Conservation (phyloP, 2,329 filamentous ascomycete species). For the Biscogniauxia sp. region DNA sequence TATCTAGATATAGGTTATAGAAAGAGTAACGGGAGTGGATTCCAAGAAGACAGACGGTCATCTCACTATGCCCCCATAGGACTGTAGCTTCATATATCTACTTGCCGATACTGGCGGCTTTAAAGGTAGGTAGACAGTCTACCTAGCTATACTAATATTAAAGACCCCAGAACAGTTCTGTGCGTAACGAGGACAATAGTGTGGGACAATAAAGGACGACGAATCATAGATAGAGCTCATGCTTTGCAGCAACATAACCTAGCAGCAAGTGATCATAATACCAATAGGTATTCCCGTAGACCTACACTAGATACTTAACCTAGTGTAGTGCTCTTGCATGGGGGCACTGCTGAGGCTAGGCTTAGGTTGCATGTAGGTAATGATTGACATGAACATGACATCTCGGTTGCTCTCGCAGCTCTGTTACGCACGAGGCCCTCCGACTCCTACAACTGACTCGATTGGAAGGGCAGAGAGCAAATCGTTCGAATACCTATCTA, state of each 20-base stretch:
- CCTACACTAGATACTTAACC: slow-evolving; percentile 2
- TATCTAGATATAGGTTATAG: background rate
- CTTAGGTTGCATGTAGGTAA: background rate
- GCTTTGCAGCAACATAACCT: slow-evolving; percentile 1
- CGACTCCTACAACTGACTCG: background rate
- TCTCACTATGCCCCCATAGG: slow-evolving; percentile 6
- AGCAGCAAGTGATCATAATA: slow-evolving; percentile 2
- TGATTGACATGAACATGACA: background rate
- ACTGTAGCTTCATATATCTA: slow-evolving; percentile 23
- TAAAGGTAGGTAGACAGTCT: background rate
- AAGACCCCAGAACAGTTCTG: slow-evolving; percentile 4
- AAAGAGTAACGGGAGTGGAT: background rate
- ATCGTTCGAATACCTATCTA: slow-evolving; percentile 15
- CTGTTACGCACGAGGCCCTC: background rate
- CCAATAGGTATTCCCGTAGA: background rate
- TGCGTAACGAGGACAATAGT: slow-evolving; percentile 2
- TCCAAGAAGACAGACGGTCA: background rate
- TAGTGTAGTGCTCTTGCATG: slow-evolving; percentile 13
- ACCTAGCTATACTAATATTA: background rate
- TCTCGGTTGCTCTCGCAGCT: slow-evolving; percentile 1
- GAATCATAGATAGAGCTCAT: slow-evolving; percentile 4
- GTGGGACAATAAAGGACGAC: slow-evolving; percentile 7
- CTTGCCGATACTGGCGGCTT: background rate
- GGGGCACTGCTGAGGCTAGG: background rate
- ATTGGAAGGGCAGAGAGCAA: slow-evolving; percentile 9